phyloP scores from a whole-genome alignment of 306 rosid genomes.

The Trifolium repens region DNA sequence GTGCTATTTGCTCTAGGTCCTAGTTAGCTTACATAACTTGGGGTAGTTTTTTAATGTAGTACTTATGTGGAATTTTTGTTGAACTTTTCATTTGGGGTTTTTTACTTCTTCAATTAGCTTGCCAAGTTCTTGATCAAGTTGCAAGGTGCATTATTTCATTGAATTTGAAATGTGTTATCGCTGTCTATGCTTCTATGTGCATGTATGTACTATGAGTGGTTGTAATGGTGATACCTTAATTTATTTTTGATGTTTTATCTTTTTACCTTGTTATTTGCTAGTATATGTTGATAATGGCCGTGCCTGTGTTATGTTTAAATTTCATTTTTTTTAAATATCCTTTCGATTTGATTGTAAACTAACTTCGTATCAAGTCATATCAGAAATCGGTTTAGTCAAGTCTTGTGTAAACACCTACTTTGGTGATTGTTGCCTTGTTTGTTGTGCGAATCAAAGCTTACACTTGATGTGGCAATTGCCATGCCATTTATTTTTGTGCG shows the following conservation, averaged over 20 bases:
- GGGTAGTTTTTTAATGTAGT: conserved; percentile 55
- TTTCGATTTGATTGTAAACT: conserved; percentile 10
- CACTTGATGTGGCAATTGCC: conserved; percentile 30
- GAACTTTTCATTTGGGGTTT: conserved; percentile 34
- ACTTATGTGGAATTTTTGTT: conserved; percentile 48
- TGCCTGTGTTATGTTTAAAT: not conserved
- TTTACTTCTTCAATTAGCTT: conserved; percentile 28
- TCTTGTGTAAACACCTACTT: conserved; percentile 1
- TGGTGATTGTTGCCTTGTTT: conserved; percentile 22
- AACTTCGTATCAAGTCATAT: not conserved
- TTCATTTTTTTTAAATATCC: not conserved
- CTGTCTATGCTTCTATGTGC: conserved; percentile 38
- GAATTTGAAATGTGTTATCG: conserved; percentile 28
- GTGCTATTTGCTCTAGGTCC: conserved; percentile 51
- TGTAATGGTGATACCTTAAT: conserved; percentile 8
- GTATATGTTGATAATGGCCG: conserved; percentile 19
- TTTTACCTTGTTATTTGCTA: conserved; percentile 8
- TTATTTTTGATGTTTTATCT: conserved; percentile 27
- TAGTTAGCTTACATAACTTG: conserved; percentile 51
- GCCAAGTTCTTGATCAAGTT: conserved; percentile 35
- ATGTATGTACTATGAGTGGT: conserved; percentile 38
- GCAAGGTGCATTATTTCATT: conserved; percentile 44
- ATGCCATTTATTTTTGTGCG: not conserved
- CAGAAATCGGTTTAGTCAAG: conserved; percentile 1
- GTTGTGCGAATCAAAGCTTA: conserved; percentile 33